Conservation (phyloP, 164 flowering plant genomes). For the Warburgia ugandensis region DNA sequence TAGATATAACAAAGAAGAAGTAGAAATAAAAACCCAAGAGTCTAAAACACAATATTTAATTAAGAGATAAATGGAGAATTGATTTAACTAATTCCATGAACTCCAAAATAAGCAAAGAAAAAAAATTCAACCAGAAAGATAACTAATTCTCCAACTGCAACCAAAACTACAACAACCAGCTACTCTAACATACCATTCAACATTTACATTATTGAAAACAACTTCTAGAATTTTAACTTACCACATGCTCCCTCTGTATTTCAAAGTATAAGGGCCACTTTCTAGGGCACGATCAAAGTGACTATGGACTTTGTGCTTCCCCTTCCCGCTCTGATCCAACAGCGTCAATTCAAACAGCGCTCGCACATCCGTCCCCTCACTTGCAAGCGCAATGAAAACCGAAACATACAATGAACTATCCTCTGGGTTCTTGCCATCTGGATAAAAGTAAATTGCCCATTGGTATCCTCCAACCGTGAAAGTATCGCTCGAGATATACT, state of each 20-base stretch:
- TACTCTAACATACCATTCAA: too few species aligned
- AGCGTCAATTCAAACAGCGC: constrained; percentile 72
- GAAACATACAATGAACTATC: constrained; percentile 67
- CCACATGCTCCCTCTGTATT: constrained; percentile 94
- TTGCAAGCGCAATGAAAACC: constrained; percentile 71
- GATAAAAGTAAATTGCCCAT: constrained; percentile 91
- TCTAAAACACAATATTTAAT: too few species aligned
- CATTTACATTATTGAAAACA: too few species aligned
- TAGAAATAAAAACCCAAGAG: too few species aligned
- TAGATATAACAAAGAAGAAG: too few species aligned
- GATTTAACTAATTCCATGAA: too few species aligned
- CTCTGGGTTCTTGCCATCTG: constrained; percentile 85
- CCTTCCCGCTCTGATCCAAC: constrained; percentile 76
- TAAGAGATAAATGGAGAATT: too few species aligned
- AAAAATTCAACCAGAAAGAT: too few species aligned
- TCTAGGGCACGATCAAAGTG: constrained; percentile 75
- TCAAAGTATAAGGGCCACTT: constrained; percentile 75
- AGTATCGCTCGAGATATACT: constrained; percentile 55
- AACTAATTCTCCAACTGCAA: too few species aligned
- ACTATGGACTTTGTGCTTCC: constrained; percentile 75
- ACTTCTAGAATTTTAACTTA: too few species aligned
- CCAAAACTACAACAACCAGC: too few species aligned
- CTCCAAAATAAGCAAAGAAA: too few species aligned
- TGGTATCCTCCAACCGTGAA: constrained; percentile 79
- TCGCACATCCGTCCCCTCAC: constrained; percentile 78